Evolutionary conservation across 2,329 filamentous ascomycete species (phyloP).

Genomic region (Trichoderma asperellum): DNA sequence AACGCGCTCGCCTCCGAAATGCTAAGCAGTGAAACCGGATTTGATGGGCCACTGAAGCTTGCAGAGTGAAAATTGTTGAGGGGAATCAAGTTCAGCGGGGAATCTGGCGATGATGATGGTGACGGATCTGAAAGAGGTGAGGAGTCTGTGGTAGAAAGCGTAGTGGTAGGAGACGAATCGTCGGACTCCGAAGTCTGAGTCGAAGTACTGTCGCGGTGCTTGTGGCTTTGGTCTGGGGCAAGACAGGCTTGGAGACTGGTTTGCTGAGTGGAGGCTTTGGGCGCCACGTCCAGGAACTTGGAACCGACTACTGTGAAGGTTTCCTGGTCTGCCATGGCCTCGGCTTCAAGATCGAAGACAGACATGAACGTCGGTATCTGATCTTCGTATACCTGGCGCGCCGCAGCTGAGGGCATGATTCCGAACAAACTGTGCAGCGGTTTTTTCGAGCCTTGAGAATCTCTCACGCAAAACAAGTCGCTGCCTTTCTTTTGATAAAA

Average conservation of each 20-base stretch:
- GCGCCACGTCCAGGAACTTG: slow-evolving; percentile 55
- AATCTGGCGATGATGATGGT: slow-evolving; percentile 90
- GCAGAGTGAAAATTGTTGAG: slow-evolving; percentile 70
- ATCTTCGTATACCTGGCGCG: slow-evolving; percentile 66
- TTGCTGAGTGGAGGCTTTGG: slow-evolving; percentile 44
- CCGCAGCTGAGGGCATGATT: slow-evolving; percentile 65
- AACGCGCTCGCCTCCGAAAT: slow-evolving; percentile 48
- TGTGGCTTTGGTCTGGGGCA: slow-evolving; percentile 59
- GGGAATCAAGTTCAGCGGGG: slow-evolving; percentile 74
- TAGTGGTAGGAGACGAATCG: slow-evolving; percentile 93
- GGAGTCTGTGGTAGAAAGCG: slow-evolving; percentile 88
- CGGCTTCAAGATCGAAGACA: slow-evolving; percentile 68
- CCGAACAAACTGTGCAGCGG: slow-evolving; percentile 15
- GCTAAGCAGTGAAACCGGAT: slow-evolving; percentile 45
- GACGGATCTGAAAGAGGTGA: slow-evolving; percentile 88
- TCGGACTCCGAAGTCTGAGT: slow-evolving; percentile 81
- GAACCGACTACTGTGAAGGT: slow-evolving; percentile 59
- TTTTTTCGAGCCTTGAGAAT: slow-evolving; percentile 1
- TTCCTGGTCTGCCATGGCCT: slow-evolving; percentile 57
- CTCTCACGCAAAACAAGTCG: not conserved
- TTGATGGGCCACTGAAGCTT: slow-evolving; percentile 55
- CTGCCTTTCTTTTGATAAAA: not conserved
- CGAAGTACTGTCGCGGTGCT: slow-evolving; percentile 76
- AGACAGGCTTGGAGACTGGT: slow-evolving; percentile 47
- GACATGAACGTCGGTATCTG: slow-evolving; percentile 78